These are phyloP conservation scores for Calonectria honghensis DNA, from an alignment of 2,329 filamentous ascomycete genomes.

Conservation along the genomic window DNA sequence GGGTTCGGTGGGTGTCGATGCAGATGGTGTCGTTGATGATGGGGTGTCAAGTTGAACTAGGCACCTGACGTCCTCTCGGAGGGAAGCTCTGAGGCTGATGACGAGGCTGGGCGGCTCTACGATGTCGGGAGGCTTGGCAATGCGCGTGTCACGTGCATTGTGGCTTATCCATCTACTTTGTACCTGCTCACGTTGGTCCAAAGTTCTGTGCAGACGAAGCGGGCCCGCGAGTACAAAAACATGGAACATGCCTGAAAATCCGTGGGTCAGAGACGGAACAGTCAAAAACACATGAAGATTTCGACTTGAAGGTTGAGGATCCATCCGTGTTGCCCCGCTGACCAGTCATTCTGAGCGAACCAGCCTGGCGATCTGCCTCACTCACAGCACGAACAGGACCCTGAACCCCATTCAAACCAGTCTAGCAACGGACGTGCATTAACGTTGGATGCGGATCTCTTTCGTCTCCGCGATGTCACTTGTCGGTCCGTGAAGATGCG, in stretches of 20 bases:
- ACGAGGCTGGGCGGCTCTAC: slow-evolving; percentile 51
- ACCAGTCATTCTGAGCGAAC: slow-evolving; percentile 16
- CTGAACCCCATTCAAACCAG: slow-evolving; percentile 23
- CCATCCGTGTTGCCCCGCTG: slow-evolving; percentile 29
- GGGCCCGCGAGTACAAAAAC: slow-evolving; percentile 1
- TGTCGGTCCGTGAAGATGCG: slow-evolving; percentile 22
- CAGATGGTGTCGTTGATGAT: slow-evolving; percentile 43
- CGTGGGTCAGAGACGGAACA: slow-evolving; percentile 20
- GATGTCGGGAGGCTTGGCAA: slow-evolving; percentile 38
- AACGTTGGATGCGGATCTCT: slow-evolving; percentile 21
- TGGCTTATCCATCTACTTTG: neutral
- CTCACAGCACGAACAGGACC: slow-evolving; percentile 37
- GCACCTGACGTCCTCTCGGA: slow-evolving; percentile 34
- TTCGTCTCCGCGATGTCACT: slow-evolving; percentile 8
- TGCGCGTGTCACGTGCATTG: slow-evolving; percentile 45
- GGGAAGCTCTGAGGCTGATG: slow-evolving; percentile 51
- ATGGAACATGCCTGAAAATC: slow-evolving; percentile 32
- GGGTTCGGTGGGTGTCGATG: slow-evolving; percentile 34
- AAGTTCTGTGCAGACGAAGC: neutral
- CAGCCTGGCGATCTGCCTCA: slow-evolving; percentile 17
- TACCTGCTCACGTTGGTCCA: neutral
- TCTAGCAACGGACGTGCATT: slow-evolving; percentile 28
- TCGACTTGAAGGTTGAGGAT: slow-evolving; percentile 27
- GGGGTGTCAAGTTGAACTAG: slow-evolving; percentile 38
- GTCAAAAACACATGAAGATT: slow-evolving; percentile 19